These are phyloP conservation scores for Fomes fomentarius DNA, from an alignment of 1,284 basidiomycete genomes.

Conservation along the genomic window DNA sequence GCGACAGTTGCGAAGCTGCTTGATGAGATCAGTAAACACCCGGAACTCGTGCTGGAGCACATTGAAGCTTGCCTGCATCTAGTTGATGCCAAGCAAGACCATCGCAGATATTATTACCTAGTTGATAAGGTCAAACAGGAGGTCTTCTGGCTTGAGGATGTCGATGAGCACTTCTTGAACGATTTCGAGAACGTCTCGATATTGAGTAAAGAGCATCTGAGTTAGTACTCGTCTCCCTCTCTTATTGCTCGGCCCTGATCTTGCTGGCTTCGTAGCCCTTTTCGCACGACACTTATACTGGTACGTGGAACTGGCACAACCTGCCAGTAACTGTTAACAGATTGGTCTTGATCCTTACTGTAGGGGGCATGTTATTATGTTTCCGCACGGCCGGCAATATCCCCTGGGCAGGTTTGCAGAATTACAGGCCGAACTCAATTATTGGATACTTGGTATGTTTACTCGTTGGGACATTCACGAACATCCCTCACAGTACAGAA, in stretches of 20 bases:
- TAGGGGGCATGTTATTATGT: constrained; percentile 26
- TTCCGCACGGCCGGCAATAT: constrained; percentile 15
- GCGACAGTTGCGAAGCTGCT: neutral
- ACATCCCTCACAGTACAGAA: constrained; percentile 23
- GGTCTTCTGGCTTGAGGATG: constrained; percentile 24
- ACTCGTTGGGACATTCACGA: constrained; percentile 12
- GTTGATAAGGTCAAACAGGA: constrained; percentile 9
- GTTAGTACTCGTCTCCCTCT: constrained; percentile 7
- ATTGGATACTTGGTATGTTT: constrained; percentile 13
- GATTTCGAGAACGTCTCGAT: neutral
- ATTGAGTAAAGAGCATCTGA: constrained; percentile 12
- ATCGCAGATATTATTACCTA: constrained; percentile 24
- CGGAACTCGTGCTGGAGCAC: neutral
- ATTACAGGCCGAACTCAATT: constrained; percentile 5
- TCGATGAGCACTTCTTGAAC: constrained; percentile 1
- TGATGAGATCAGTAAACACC: neutral
- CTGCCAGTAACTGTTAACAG: too few relatives aligned
- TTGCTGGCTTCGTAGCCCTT: too few relatives aligned
- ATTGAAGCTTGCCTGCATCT: constrained; percentile 21
- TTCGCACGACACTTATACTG: too few relatives aligned
- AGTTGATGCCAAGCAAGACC: constrained; percentile 4
- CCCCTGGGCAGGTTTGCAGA: neutral
- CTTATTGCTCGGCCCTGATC: too few relatives aligned
- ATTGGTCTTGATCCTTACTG: too few relatives aligned
- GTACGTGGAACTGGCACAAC: too few relatives aligned